A percentile compares a stretch with the other conserved stretches of the same genome.
phyloP scores from a whole-genome alignment of 2,329 filamentous ascomycete genomes.

The Mycosphaerella sp. region DNA sequence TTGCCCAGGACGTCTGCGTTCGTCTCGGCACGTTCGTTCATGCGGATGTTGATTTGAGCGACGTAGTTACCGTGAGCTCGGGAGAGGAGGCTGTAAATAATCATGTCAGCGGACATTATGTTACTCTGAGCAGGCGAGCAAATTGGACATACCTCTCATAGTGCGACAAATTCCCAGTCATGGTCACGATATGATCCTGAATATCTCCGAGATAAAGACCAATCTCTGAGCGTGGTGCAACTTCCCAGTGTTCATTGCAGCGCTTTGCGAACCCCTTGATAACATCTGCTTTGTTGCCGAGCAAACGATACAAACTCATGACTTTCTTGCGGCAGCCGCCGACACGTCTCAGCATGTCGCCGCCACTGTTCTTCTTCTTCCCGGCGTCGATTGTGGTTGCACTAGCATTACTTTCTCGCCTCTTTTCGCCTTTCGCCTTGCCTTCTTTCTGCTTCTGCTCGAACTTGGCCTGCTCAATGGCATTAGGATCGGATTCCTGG shows the following conservation, averaged over 20 bases:
- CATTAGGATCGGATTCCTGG: constrained; percentile 42
- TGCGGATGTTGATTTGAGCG: constrained; percentile 97
- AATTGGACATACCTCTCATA: constrained; percentile 76
- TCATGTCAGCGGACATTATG: constrained; percentile 17
- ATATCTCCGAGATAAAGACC: constrained; percentile 98
- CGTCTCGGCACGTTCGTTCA: constrained; percentile 96
- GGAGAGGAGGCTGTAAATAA: constrained; percentile 63
- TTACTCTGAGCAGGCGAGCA: not conserved
- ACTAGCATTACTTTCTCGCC: constrained; percentile 26
- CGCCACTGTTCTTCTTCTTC: constrained; percentile 42
- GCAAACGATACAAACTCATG: constrained; percentile 85
- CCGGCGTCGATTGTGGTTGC: constrained; percentile 30
- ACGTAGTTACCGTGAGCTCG: constrained; percentile 94
- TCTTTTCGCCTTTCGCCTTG: constrained; percentile 20
- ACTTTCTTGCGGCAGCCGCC: constrained; percentile 95
- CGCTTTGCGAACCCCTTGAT: constrained; percentile 99
- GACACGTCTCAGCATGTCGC: constrained; percentile 85
- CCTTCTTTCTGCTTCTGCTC: constrained; percentile 14
- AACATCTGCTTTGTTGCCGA: constrained; percentile 97
- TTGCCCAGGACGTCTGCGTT: constrained; percentile 93
- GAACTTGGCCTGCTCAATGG: constrained; percentile 21
- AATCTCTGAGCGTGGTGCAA: constrained; percentile 90
- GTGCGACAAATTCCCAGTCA: constrained; percentile 92
- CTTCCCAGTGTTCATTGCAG: constrained; percentile 96
- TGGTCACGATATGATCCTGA: constrained; percentile 97